phyloP scores from a whole-genome alignment of 192 early-diverging fungal genomes.

The Haplosporangium gracile region DNA sequence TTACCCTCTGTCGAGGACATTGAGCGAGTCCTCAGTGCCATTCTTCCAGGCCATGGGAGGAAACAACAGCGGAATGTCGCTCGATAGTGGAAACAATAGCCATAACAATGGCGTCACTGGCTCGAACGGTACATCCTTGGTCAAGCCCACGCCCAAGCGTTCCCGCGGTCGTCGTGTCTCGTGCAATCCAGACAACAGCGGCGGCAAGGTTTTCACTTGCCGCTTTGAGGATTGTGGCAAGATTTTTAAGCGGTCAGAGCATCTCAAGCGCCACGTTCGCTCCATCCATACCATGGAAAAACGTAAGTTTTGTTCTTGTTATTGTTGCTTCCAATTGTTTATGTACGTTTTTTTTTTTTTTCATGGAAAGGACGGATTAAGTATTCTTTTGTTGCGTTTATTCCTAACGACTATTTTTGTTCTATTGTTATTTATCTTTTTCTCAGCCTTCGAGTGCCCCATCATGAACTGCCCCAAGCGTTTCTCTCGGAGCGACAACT shows the following conservation, averaged over 20 bases:
- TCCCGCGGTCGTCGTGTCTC: slow-evolving; percentile 69
- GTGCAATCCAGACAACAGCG: slow-evolving; percentile 61
- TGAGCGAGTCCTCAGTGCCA: slow-evolving; percentile 49
- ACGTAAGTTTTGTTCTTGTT: slow-evolving; percentile 59
- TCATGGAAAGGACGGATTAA: neutral
- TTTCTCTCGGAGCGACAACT: slow-evolving; percentile 70
- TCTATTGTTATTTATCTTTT: slow-evolving; percentile 8
- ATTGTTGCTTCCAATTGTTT: neutral
- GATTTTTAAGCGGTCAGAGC: slow-evolving; percentile 72
- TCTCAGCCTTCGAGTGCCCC: slow-evolving; percentile 65
- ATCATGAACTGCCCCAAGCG: slow-evolving; percentile 66
- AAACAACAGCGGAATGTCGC: neutral
- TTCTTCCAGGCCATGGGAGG: slow-evolving; percentile 16
- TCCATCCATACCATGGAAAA: slow-evolving; percentile 73
- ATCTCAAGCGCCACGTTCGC: slow-evolving; percentile 71
- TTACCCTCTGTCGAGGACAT: slow-evolving; percentile 35
- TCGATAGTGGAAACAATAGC: slow-evolving; percentile 1
- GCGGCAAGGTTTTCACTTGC: slow-evolving; percentile 68
- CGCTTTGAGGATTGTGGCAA: slow-evolving; percentile 68
- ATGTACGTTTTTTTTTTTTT: neutral
- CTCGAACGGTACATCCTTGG: slow-evolving; percentile 27
- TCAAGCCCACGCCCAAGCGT: slow-evolving; percentile 58
- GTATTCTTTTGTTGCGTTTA: neutral
- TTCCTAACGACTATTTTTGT: slow-evolving; percentile 15
- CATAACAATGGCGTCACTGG: neutral